Conservation (phyloP, 768 basidiomycete genomes). For the Lentinula edodes region DNA sequence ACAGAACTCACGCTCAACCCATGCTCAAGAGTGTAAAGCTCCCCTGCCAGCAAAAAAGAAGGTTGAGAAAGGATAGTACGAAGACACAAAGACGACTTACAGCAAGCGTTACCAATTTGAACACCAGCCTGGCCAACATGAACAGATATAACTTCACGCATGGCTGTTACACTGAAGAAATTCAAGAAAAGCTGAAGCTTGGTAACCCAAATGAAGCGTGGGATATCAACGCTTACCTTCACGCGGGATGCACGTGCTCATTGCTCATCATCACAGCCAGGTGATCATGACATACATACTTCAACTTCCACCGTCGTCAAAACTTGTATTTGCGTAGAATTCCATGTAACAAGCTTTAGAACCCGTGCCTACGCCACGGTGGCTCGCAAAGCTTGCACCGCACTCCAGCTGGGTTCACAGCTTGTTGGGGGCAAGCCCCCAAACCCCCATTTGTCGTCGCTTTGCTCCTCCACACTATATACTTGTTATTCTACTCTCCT, state of each 20-base stretch:
- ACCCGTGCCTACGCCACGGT: too few species aligned
- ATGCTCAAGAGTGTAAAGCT: conserved; percentile 97
- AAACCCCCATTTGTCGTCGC: too few species aligned
- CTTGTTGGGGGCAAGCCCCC: too few species aligned
- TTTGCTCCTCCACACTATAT: too few species aligned
- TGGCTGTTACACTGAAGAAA: conserved; percentile 7
- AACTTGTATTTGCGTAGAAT: neutral
- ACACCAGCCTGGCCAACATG: conserved; percentile 98
- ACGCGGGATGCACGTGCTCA: neutral
- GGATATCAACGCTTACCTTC: neutral
- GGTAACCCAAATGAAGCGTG: neutral
- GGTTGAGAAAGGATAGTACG: conserved; percentile 11
- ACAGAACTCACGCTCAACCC: conserved; percentile 75
- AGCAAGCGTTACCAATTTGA: conserved; percentile 94
- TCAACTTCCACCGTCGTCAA: neutral
- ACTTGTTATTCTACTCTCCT: too few species aligned
- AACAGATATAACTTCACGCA: conserved; percentile 94
- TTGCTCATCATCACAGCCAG: too few species aligned
- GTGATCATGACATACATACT: neutral
- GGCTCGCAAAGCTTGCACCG: too few species aligned
- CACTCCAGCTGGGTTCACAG: too few species aligned
- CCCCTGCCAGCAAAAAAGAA: conserved; percentile 53
- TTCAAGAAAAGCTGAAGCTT: neutral
- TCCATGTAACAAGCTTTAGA: too few species aligned
- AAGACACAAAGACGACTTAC: conserved; percentile 41